Percentiles rank a stretch among this genome's conserved stretches.
Evolutionary conservation across 371 early-diverging fungal species (phyloP).

Genomic region (Mortierella sp.): DNA sequence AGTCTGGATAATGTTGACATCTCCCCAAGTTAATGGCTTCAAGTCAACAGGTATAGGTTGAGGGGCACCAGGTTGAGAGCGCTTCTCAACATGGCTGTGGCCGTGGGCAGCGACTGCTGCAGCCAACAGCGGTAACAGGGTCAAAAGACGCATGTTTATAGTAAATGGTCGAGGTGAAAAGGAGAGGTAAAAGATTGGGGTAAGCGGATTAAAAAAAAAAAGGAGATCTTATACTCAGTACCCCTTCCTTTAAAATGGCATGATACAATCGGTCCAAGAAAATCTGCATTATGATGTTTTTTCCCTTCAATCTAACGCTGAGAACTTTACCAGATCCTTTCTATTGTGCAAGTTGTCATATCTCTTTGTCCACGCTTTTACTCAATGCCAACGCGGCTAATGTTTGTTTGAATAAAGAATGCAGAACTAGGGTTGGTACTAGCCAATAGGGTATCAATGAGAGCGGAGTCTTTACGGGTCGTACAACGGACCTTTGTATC

Average conservation of each 20-base stretch:
- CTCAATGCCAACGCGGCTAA: neutral
- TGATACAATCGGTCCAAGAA: neutral
- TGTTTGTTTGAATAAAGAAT: neutral
- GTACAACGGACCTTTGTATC: neutral
- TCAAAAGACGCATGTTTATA: constrained; percentile 23
- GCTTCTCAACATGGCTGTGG: constrained; percentile 24
- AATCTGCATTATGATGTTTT: neutral
- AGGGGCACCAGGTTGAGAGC: constrained; percentile 58
- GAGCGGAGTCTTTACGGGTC: neutral
- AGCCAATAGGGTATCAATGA: neutral
- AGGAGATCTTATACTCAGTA: neutral
- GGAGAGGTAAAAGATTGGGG: neutral
- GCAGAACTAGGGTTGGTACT: neutral
- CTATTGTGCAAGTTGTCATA: neutral
- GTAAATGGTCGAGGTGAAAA: neutral
- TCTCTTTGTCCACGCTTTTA: neutral
- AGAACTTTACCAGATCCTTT: neutral
- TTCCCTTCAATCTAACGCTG: neutral
- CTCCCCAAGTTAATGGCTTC: constrained; percentile 62
- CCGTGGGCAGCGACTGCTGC: constrained; percentile 31
- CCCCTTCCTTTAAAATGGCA: neutral
- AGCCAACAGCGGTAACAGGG: constrained; percentile 26
- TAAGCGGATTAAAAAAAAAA: constrained; percentile 8
- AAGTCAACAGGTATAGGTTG: constrained; percentile 46
- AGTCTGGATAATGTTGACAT: constrained; percentile 65